Percentiles rank a stretch among this genome's conserved stretches.
Evolutionary conservation across 306 rosid species (phyloP).

Genomic region (Castanopsis chinensis): DNA sequence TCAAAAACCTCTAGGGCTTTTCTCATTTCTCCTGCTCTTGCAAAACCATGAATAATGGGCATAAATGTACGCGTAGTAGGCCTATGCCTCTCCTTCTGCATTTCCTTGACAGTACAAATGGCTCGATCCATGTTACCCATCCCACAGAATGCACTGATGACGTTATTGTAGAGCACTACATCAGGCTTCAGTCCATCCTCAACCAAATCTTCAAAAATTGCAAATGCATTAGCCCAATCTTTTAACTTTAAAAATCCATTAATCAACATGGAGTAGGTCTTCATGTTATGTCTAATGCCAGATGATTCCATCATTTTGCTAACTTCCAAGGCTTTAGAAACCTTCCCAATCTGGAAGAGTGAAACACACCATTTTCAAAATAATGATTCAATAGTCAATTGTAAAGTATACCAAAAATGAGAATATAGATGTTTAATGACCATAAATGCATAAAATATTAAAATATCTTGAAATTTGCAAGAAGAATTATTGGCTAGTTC

Average conservation of each 20-base stretch:
- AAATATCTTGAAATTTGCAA: no score
- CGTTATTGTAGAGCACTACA: conserved; percentile 81
- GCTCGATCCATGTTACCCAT: conserved; percentile 98
- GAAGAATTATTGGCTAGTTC: not conserved
- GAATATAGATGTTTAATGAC: not conserved
- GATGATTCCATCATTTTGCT: conserved; percentile 68
- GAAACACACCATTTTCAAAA: not conserved
- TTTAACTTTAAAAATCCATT: conserved; percentile 83
- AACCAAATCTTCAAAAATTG: conserved; percentile 74
- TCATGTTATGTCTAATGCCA: conserved; percentile 87
- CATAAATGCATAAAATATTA: not conserved
- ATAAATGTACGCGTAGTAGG: conserved; percentile 87
- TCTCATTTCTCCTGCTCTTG: conserved; percentile 78
- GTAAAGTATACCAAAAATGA: not conserved
- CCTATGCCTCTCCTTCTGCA: conserved; percentile 78
- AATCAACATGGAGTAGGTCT: conserved; percentile 95
- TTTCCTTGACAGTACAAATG: conserved; percentile 67
- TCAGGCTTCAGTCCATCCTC: conserved; percentile 87
- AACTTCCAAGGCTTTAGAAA: conserved; percentile 81
- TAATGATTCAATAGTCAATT: not conserved
- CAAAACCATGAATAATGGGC: conserved; percentile 93
- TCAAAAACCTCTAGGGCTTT: conserved; percentile 83
- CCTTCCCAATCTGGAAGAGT: conserved; percentile 77
- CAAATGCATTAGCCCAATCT: conserved; percentile 98
- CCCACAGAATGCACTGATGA: conserved; percentile 84